A percentile compares a stretch with the other conserved stretches of the same genome.
Evolutionary conservation across 164 flowering plant species (phyloP).

Genomic region (Vitis cinerea): DNA sequence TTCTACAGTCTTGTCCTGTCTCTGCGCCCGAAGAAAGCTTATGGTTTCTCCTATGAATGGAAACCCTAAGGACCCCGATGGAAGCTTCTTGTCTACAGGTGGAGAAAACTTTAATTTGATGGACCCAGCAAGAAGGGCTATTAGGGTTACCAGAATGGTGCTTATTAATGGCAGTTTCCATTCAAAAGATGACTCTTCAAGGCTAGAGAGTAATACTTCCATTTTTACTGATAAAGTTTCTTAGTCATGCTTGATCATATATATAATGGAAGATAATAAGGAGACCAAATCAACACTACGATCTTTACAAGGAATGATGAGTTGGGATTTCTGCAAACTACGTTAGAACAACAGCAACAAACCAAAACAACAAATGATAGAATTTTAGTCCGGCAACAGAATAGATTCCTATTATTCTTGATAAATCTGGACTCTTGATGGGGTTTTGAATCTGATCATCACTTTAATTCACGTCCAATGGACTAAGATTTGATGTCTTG

Average conservation of each 20-base stretch:
- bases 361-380: no score
- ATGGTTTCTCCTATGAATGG: conserved; percentile 33
- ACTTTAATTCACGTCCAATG: no score
- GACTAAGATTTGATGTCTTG: no score
- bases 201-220: neutral
- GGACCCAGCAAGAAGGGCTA: conserved; percentile 14
- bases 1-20: conserved; percentile 13
- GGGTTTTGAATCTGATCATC: no score
- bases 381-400: no score
- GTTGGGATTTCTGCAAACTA: no score
- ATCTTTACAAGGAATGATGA: no score
- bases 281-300: no score
- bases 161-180: conserved; percentile 6
- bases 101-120: conserved; percentile 7
- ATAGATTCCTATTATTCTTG: no score
- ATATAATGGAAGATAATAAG: neutral
- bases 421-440: no score
- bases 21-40: conserved; percentile 24
- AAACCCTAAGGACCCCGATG: conserved; percentile 28
- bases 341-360: no score
- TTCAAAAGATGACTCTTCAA: neutral
- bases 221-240: neutral
- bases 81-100: conserved; percentile 13
- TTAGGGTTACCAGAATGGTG: conserved; percentile 8
- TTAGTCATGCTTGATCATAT: neutral